Evolutionary conservation across 2,329 filamentous ascomycete species (phyloP), one percentile per base, ranked within the genome.

Genomic region (Aplosporella prunicola): DNA sequence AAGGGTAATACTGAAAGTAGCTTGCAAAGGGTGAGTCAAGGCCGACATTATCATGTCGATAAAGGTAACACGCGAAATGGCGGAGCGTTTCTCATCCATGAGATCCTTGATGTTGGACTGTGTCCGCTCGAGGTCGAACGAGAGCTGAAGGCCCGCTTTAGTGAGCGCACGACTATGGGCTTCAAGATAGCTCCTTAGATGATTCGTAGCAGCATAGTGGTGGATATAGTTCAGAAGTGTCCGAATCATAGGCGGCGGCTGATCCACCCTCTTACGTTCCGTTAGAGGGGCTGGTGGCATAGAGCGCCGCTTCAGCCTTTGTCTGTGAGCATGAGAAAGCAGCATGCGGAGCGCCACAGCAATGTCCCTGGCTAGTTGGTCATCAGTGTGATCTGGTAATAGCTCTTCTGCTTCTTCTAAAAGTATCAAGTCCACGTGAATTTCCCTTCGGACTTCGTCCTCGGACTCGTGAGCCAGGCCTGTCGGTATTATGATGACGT

Each of bases 281-380:
- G 66, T 63, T 42, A 78, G 52, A 5, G 78, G 72, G 6, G 66
- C 62, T 7, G 79, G 78, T 2, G 77, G 67, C 20, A 78, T 73
- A 1, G 79, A 81, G 37, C 87, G 75, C 28, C 73, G 72, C 25
- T 76, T 67, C 43, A 85, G 74, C 46, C 80, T 87, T 52, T 82
- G 75, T 8, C 81, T 76, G 56, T 96, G 89, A 2, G 83, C 78
- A 45, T 88, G 79, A 32, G 74, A 75, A 6, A 96, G 74, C 2
- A 95, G 69, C 15, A 95, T 70, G 26, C 85, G 78, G 3, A 94
- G 69, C 0, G 76, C 71, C 33, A 82, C 66, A 2, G 75, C 72
- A 18, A 86, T 66, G 5, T 71, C 68, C 51, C 87, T 72, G 2
- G 86, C 82, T 16, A 82, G 55, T 54, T 51, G 40, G 56, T 63